Evolutionary conservation across 2,329 filamentous ascomycete species (phyloP), one percentile per base, ranked within the genome.

Genomic region (Neopestalotiopsis sp.): DNA sequence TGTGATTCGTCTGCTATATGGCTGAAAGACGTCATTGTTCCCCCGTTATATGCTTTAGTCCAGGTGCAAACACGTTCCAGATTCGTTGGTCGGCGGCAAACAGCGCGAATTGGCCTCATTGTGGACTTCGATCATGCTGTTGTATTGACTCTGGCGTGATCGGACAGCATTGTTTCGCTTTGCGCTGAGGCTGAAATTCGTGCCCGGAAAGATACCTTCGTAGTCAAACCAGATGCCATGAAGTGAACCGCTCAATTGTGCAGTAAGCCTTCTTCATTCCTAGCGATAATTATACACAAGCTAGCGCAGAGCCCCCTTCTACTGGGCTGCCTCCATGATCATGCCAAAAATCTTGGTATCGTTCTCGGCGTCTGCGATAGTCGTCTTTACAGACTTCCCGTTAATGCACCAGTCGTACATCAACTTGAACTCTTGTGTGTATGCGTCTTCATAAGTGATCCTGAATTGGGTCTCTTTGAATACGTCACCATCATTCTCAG

Each of bases 401-500:
- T 69, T 49, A 4, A 68, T 70, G 2, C 74, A 63, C 56, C 67
- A 72, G 10, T 73, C 72, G 62, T 74, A 72, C 24, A 75, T 68
- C 63, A 73, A 69, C 52, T 67, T 56, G 49, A 76, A 67, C 66
- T 78, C 73, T 7, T 71, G 68, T 4, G 75, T 76, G 62, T 76
- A 78, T 5, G 75, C 67, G 61, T 77, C 76, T 64, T 78, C 73
- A 56, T 74, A 74, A 40, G 72, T 72, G 12, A 68, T 71, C 28
- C 70, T 73, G 24, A 84, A 74, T 28, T 76, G 72, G 65, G 76
- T 79, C 72, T 77, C 76, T 1, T 28, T 14, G 57, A 14, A 79
- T 3, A 14, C 57, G 30, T 9, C 57, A 24, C 30, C 57, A 14
- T 59, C 80, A 32, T 79, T 78, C 49, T 80, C 75, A 32, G 76